phyloP scores from a whole-genome alignment of 176 grass and related monocot genomes.

The Juncus inflexus region DNA sequence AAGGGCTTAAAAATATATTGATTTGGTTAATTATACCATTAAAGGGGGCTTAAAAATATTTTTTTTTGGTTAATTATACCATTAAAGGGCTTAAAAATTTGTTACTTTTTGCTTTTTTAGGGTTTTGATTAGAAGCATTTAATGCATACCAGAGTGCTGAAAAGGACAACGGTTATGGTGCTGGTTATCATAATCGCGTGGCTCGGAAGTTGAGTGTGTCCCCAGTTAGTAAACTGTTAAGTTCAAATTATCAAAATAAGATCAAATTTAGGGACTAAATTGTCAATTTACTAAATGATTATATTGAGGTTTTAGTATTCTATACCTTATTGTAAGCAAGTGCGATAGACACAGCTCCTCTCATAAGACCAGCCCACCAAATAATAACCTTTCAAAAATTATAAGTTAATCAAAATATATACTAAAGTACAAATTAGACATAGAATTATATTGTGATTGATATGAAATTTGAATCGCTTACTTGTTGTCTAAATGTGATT shows the following conservation, averaged over 20 bases:
- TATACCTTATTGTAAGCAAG: constrained; percentile 97
- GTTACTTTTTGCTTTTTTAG: no score
- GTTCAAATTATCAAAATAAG: background rate
- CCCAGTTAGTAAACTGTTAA: constrained; percentile 82
- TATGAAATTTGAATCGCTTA: constrained; percentile 27
- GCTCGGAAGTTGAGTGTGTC: constrained; percentile 71
- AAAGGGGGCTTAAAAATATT: no score
- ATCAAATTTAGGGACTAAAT: background rate
- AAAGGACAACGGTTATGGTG: constrained; percentile 93
- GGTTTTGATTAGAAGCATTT: no score
- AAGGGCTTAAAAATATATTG: no score
- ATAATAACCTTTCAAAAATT: constrained; percentile 52
- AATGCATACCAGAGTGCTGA: constrained; percentile 84
- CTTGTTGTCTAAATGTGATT: constrained; percentile 85
- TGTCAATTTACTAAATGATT: no score
- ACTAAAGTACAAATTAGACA: background rate
- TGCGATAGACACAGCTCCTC: constrained; percentile 97
- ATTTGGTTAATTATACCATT: no score
- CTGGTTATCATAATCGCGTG: constrained; percentile 99
- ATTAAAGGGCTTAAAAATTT: no score
- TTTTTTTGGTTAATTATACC: no score
- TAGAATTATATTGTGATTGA: background rate
- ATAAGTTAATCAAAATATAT: background rate
- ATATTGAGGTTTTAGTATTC: no score
- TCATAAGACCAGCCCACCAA: constrained; percentile 99